Base-by-base conservation (phyloP, 768 basidiomycete genomes). In the Mrakia blollopis region DNA sequence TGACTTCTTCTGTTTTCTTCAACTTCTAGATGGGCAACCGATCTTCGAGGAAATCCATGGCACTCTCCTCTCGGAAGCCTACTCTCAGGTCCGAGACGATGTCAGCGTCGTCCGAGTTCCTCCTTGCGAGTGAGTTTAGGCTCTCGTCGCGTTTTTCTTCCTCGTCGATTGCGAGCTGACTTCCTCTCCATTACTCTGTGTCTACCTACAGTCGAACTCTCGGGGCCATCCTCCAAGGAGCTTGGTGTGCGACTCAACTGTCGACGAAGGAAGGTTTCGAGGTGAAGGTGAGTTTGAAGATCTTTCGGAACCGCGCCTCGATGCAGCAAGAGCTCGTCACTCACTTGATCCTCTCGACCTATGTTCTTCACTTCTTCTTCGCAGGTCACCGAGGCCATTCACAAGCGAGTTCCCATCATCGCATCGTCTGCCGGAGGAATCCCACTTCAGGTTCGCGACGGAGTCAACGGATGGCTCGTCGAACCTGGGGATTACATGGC, bases 201-300 rank as follows among this genome's bases (percentile, higher is more conserved):
- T 32, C 21, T 63, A 9, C 60, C 62, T 6, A 44, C 52, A 72
- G 72, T 41, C 76, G 77, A 14, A 74, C 73, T 71, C 87, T 98
- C 77, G 94, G 96, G 80, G 90, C 91, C 13, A 87, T 97, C 80
- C 88, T 97, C 88, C 89, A 91, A 72, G 95, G 94, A 80, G 88
- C 92, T 63, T 90, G 92, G 85, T 90, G 95, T 76, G 94, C 92
- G 6, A 88, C 93, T 69, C 95, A 98, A 83, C 89, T 98, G 63
- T 94, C 92, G 72, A 91, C 91, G 63, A 91, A 94, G 76, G 95
- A 98, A 85, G 95, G 95, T 39, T 98, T 97, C 85, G 95, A 98
- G 82, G 93, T 98, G 85, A 98, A 98, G 84, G 94, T 57, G 7
- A 28, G 57, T 57, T 28, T 18, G 57, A n/a, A 23, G 14, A 9